Percentiles rank a stretch among this genome's conserved stretches.
Conservation (phyloP, 179 eudicot species). For the Heliamphora pulchella region DNA sequence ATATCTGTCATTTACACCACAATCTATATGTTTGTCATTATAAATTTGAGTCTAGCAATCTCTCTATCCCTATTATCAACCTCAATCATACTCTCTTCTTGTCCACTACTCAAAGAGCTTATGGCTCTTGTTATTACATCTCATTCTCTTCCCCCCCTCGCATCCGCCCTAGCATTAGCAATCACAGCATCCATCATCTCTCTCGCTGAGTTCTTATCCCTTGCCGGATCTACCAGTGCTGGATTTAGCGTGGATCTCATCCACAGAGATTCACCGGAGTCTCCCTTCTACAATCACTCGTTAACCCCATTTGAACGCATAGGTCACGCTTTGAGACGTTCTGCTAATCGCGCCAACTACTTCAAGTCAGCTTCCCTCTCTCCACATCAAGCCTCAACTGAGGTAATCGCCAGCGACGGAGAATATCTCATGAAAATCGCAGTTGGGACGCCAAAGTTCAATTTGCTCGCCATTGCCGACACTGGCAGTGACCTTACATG, state of each 20-base stretch:
- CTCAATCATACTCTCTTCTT: too few relatives aligned
- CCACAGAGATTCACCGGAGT: conserved; percentile 48
- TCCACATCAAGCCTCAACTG: not conserved
- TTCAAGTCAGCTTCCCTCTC: not conserved
- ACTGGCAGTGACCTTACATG: conserved; percentile 58
- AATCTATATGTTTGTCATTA: too few relatives aligned
- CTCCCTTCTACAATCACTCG: conserved; percentile 36
- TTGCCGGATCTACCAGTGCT: too few relatives aligned
- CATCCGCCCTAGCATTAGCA: too few relatives aligned
- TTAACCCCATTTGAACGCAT: conserved; percentile 27
- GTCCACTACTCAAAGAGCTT: too few relatives aligned
- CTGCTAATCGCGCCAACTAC: conserved; percentile 19
- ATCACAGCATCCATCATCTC: too few relatives aligned
- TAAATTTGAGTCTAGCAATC: too few relatives aligned
- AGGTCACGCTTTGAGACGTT: conserved; percentile 26
- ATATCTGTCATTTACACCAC: too few relatives aligned
- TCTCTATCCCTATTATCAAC: too few relatives aligned
- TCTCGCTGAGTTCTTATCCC: too few relatives aligned
- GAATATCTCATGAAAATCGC: conserved; percentile 55
- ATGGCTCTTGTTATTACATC: too few relatives aligned
- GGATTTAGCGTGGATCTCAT: conserved; percentile 45
- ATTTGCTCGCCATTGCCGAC: conserved; percentile 37
- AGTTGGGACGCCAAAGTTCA: conserved; percentile 46
- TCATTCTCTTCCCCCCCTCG: too few relatives aligned
- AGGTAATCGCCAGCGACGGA: conserved; percentile 14